Conservation (phyloP, 2,329 filamentous ascomycete species). For the Graphilbum fragrans region DNA sequence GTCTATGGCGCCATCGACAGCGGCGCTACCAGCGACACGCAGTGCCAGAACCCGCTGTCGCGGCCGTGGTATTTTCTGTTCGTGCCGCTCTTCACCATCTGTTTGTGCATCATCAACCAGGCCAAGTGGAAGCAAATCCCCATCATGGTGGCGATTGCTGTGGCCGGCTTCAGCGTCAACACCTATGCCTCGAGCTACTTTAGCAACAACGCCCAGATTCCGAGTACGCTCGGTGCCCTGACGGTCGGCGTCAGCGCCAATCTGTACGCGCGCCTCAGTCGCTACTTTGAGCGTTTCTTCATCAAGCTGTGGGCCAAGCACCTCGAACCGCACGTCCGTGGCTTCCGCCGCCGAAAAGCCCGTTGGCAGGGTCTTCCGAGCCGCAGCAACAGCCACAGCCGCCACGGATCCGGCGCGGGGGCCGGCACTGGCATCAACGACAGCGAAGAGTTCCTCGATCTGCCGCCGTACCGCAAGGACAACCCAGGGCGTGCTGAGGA, state of each 20-base stretch:
- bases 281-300: conserved; percentile 41
- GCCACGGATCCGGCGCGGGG: not conserved
- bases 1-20: conserved; percentile 50
- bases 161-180: conserved; percentile 65
- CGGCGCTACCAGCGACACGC: conserved; percentile 32
- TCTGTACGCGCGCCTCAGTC: conserved; percentile 58
- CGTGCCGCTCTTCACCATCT: conserved; percentile 56
- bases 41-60: conserved; percentile 24
- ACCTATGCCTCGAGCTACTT: conserved; percentile 59
- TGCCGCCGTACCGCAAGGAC: conserved; percentile 4
- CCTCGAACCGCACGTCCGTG: conserved; percentile 26
- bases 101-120: conserved; percentile 50
- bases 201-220: conserved; percentile 58
- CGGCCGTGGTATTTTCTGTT: conserved; percentile 42
- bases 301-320: conserved; percentile 40
- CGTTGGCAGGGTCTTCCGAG: not conserved
- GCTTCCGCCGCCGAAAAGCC: conserved; percentile 7
- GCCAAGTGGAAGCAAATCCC: conserved; percentile 69
- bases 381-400: not conserved
- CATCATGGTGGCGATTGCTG: conserved; percentile 61
- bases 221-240: conserved; percentile 66
- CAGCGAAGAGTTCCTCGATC: conserved; percentile 3
- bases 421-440: not conserved
- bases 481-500: conserved; percentile 5
- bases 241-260: conserved; percentile 69